These are phyloP conservation scores for Rhodotorula glutinis DNA, from an alignment of 1,284 basidiomycete genomes.

Conservation along the genomic window DNA sequence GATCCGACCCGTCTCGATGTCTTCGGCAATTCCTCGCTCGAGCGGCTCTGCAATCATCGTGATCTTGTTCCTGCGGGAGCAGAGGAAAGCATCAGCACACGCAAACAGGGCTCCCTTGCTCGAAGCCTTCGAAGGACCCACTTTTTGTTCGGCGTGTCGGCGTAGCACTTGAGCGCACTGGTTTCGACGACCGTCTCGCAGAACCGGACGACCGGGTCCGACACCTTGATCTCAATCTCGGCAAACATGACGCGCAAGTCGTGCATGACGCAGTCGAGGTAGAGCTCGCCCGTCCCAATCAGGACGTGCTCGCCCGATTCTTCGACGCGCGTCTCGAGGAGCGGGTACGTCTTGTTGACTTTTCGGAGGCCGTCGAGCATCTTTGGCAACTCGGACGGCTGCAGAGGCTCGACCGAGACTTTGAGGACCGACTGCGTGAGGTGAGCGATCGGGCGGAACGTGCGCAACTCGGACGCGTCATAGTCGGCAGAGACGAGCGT, in stretches of 20 bases:
- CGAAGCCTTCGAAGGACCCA: no score
- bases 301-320: constrained; percentile 97
- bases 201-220: constrained; percentile 97
- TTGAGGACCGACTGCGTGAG: constrained; percentile 98
- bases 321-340: constrained; percentile 92
- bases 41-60: constrained; percentile 98
- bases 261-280: constrained; percentile 95
- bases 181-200: constrained; percentile 98
- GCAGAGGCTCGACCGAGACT: constrained; percentile 96
- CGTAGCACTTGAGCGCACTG: constrained; percentile 95
- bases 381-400: constrained; percentile 95
- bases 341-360: constrained; percentile 95
- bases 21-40: constrained; percentile 87
- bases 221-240: constrained; percentile 99
- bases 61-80: constrained; percentile 71
- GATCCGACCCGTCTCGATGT: constrained; percentile 85
- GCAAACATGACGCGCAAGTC: constrained; percentile 88
- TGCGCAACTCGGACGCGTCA: constrained; percentile 73
- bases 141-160: constrained; percentile 99
- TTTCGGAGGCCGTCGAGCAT: constrained; percentile 96
- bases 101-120: no score
- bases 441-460: constrained; percentile 92
- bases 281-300: constrained; percentile 94
- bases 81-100: neutral
- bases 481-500: constrained; percentile 64